Base-by-base conservation (phyloP, 2,329 filamentous ascomycete genomes). In the Coniochaeta ligniaria region DNA sequence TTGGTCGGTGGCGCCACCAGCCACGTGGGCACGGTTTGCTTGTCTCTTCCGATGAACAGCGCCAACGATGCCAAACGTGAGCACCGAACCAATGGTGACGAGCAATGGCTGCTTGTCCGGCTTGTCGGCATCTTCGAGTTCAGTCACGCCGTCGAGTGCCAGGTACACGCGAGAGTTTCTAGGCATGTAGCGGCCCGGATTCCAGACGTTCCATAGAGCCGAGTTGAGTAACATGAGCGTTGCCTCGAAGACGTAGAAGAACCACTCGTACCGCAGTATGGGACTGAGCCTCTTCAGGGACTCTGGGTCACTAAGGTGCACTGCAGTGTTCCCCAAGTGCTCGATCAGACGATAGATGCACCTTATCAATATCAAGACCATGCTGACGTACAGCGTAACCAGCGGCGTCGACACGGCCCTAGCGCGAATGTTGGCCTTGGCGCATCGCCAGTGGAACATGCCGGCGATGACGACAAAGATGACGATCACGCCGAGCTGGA, bases 321-420 rank as follows among this genome's bases (percentile, higher is more conserved):
- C 69, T 22, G 68, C 69, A 31, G 80, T 78, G 20, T 74, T 65
- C 67, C 60, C 70, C 43, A 78, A 75, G 67, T 78, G 80, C 65
- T 83, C 80, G 26, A 78, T 69, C 0, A 80, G 71, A 14, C 81
- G 76, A 66, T 76, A 84, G 57, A 81, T 71, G 64, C 78, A 81
- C n/a, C 81, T 75, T 3, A 73, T 64, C 11, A 78, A 72, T 60
- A 84, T 80, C 20, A 82, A 68, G 0, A 63, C 22, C 60, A 78
- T 75, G 59, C 74, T 77, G 28, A 68, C 64, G 66, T 82, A 82
- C 1, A 83, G 69, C 8, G 71, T 73, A 33, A 68, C 63, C 4
- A 82, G 66, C 2, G 67, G 60, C 0, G 61, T 69, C 24, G 54
- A 57, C 52, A 72, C 65, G 17, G 55, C 59, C 22, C 43, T 60